Base-by-base conservation (phyloP, 2,329 filamentous ascomycete species). In the Daldinia eschscholtzii region DNA sequence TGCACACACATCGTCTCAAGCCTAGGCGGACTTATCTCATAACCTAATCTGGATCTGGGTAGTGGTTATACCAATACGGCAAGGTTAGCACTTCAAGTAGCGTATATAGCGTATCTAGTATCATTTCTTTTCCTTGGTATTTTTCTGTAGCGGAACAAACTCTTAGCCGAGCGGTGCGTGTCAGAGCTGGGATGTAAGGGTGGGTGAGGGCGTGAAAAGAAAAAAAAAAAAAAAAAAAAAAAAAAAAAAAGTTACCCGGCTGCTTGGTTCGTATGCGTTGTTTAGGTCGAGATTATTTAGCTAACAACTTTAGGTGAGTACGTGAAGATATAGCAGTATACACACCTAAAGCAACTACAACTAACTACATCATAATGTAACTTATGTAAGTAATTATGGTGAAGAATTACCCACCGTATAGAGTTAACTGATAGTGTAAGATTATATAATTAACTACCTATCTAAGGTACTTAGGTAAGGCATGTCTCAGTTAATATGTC, bases 21-120 rank as follows among this genome's bases (percentile, higher is more conserved):
- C 26, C 18, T 52, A 33, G 26, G 15, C 12, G 26, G 28, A 52
- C 46, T 52, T 33, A 7, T 52, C 46, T 52, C 46, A 18, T 18
- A 52, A 48, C 23, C 53, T 68, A 65, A 30, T 44, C 62, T 46
- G 20, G 41, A 65, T 63, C 42, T 53, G 58, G 66, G 62, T 65
- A 65, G 58, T 56, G 57, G 6, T 52, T 30, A 52, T 52, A 52
- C 33, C 52, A 37, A 55, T 55, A 20, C 52, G 33, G 52, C 52
- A 55, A 55, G 52, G 52, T 26, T 33, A 18, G 46, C 46, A 52
- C 15, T 33, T 55, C 33, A 55, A 30, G 30, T 55, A 55, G 50
- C 46, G 50, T 55, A 37, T 37, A 23, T 55, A 55, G 33, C 28
- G 50, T 35, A 55, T 23, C 15, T 55, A 37, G 26, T 18, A 30